A percentile compares a stretch with the other conserved stretches of the same genome.
These are phyloP conservation scores for Steccherinum ochraceum DNA, from an alignment of 768 basidiomycete genomes.

Conservation along the genomic window DNA sequence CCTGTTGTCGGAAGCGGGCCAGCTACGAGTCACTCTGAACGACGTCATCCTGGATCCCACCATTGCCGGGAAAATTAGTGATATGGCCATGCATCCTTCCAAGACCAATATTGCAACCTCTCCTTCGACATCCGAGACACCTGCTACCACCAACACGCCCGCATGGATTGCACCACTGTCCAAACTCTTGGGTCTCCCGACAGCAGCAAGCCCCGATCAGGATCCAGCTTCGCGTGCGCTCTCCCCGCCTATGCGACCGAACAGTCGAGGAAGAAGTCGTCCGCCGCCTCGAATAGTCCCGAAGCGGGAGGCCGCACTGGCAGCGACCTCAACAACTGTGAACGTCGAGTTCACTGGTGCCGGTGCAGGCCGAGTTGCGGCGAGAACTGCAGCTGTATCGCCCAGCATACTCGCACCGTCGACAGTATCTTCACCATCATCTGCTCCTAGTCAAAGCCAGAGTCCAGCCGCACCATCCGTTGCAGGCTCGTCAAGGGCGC, in stretches of 20 bases:
- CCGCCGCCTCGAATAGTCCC: slow-evolving; percentile 51
- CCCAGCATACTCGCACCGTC: slow-evolving; percentile 9
- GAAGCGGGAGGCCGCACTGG: slow-evolving; percentile 79
- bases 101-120: slow-evolving; percentile 60
- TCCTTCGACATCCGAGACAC: slow-evolving; percentile 33
- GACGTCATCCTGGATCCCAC: slow-evolving; percentile 86
- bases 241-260: slow-evolving; percentile 15
- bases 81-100: slow-evolving; percentile 57
- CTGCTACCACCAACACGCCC: slow-evolving; percentile 21
- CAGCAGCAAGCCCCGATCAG: slow-evolving; percentile 15
- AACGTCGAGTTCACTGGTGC: slow-evolving; percentile 91
- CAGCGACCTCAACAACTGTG: slow-evolving; percentile 86
- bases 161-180: slow-evolving; percentile 84
- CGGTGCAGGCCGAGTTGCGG: slow-evolving; percentile 51
- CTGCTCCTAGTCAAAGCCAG: slow-evolving; percentile 1
- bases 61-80: slow-evolving; percentile 64
- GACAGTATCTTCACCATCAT: slow-evolving; percentile 8
- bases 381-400: slow-evolving; percentile 33
- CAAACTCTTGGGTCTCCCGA: slow-evolving; percentile 59
- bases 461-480: slow-evolving; percentile 6
- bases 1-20: slow-evolving; percentile 73
- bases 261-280: slow-evolving; percentile 19
- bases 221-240: slow-evolving; percentile 18
- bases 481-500: slow-evolving; percentile 22
- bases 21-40: slow-evolving; percentile 78